Evolutionary conservation across 192 early-diverging fungal species (phyloP).

Genomic region (Coemansia javaensis): DNA sequence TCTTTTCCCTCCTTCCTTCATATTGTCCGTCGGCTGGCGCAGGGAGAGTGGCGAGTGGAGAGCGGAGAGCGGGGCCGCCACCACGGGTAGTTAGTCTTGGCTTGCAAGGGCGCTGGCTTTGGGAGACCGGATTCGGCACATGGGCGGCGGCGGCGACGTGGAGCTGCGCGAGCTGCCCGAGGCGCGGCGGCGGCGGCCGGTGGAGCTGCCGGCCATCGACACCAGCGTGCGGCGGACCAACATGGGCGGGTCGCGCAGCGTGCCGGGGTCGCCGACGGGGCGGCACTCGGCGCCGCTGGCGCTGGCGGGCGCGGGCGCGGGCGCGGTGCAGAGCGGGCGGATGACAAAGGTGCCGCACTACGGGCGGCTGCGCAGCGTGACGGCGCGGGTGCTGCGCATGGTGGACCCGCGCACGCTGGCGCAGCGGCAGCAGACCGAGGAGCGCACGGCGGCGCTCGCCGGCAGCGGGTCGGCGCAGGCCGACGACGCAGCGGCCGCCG

Average conservation of each 20-base stretch:
- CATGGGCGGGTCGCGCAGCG: slow-evolving; percentile 31
- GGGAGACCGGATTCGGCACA: too few species aligned
- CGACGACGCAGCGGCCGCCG: too few species aligned
- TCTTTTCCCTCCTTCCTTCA: too few species aligned
- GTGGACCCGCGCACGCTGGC: slow-evolving; percentile 38
- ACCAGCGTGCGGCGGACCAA: slow-evolving; percentile 22
- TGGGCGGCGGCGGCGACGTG: too few species aligned
- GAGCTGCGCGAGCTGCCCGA: neutral
- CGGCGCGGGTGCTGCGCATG: slow-evolving; percentile 43
- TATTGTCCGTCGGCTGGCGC: too few species aligned
- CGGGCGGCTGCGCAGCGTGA: slow-evolving; percentile 46
- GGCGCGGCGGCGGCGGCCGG: neutral
- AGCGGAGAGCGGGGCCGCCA: too few species aligned
- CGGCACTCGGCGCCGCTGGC: slow-evolving; percentile 23
- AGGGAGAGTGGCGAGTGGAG: too few species aligned
- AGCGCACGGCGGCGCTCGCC: slow-evolving; percentile 7
- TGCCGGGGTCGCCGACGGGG: slow-evolving; percentile 31
- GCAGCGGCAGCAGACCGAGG: slow-evolving; percentile 13
- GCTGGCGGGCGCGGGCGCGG: neutral
- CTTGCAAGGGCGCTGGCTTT: too few species aligned
- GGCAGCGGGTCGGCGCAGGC: slow-evolving; percentile 5
- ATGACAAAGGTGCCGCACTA: slow-evolving; percentile 53
- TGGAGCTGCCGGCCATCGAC: slow-evolving; percentile 30
- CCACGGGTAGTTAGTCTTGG: too few species aligned
- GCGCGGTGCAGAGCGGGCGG: slow-evolving; percentile 24